A percentile compares a stretch with the other conserved stretches of the same genome.
Conservation (phyloP, 2,329 filamentous ascomycete species). For the Penicillium sp. region DNA sequence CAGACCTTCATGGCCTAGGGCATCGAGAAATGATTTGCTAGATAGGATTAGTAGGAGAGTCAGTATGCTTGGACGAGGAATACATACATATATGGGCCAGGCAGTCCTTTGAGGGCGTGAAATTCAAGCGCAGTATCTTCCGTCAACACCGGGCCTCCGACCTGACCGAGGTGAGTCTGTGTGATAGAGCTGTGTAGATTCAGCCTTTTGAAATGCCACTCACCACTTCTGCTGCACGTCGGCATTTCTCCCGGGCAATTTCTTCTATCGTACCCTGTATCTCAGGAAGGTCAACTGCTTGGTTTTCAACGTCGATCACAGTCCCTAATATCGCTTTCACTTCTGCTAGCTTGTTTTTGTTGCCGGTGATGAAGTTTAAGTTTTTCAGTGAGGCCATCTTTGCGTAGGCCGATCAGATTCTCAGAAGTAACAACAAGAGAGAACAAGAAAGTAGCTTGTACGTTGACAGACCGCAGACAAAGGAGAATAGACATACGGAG, state of each 20-base stretch:
- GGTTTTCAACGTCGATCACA: conserved; percentile 62
- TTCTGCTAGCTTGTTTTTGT: conserved; percentile 85
- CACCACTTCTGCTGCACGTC: conserved; percentile 68
- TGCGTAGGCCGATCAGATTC: no score
- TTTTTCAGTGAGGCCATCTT: no score
- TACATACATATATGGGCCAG: conserved; percentile 86
- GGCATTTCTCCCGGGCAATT: conserved; percentile 80
- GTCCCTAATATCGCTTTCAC: conserved; percentile 76
- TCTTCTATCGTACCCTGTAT: conserved; percentile 89
- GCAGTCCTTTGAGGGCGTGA: conserved; percentile 77
- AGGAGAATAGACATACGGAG: no score
- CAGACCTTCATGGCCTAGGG: conserved; percentile 71
- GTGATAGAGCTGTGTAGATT: no score
- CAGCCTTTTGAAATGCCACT: no score
- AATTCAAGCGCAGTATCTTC: conserved; percentile 96
- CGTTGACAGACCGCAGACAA: no score
- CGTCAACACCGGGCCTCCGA: no score
- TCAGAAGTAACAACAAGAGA: no score
- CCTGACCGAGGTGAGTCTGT: conserved; percentile 78
- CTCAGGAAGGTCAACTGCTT: conserved; percentile 72
- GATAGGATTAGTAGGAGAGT: no score
- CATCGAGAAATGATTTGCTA: conserved; percentile 89
- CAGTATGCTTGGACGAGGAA: no score
- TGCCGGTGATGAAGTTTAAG: conserved; percentile 85
- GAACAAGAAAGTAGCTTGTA: no score